Evolutionary conservation across 1,284 basidiomycete species (phyloP), one percentile per base, ranked within the genome.

Genomic region (Ganoderma leucocontextum): DNA sequence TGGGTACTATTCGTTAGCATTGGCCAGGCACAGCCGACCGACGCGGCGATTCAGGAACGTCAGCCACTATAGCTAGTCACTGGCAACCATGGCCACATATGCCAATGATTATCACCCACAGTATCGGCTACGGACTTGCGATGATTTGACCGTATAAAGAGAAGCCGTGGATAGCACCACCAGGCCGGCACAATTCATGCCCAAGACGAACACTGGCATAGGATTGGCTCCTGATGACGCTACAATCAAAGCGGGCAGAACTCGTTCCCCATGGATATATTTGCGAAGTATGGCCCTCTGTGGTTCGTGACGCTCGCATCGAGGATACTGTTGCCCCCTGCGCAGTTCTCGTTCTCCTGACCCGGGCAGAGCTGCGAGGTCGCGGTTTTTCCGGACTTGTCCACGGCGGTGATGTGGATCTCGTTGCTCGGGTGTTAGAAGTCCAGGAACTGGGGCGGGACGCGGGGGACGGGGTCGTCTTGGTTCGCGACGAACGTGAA

Each of bases 381-480:
- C 10, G 76, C 76, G 4, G 38, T 65, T 41, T 73, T 67, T 12
- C 78, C 78, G 33, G 65, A 67, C 5, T 67, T 66, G 64, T 78
- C 76, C 9, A 79, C 78, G 1, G 72, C 67, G 1, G 66, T 74
- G 70, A 83, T 82, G 71, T 84, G 83, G 6, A 78, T 67, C 73
- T 82, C 81, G 62, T 80, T 79, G 25, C 70, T 71, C 2, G 80
- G 74, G 49, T 82, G 81, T 44, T 76, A 75, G 75, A 75, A 82
- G n/a, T 77, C 73, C 10, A 82, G 71, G 70, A 75, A 74, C 15
- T 73, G 76, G 1, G 78, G 78, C 2, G 81, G 81, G 10, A 81
- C 76, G 60, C 74, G 76, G 17, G 81, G 81, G 8, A 82, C 78
- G 1, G 77, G 77, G 70, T 82, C 81, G 33, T 79, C 44, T 67